These are phyloP conservation scores for Verticillium dahliae DNA, from an alignment of 2,329 filamentous ascomycete species.

Conservation along the genomic window DNA sequence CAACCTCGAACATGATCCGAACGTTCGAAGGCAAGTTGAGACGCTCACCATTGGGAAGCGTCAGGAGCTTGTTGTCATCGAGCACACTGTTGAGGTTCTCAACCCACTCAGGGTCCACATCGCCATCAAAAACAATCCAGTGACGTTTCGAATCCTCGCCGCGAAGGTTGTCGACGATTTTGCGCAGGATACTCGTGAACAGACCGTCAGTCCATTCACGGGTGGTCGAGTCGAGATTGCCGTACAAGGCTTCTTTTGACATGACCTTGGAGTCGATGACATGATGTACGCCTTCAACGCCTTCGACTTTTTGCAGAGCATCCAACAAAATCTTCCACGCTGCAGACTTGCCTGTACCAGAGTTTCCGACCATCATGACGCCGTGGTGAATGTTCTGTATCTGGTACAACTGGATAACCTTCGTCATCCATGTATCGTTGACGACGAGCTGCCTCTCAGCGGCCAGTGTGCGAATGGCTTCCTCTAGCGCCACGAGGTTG, in stretches of 20 bases:
- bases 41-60: constrained; percentile 94
- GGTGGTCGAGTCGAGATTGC: constrained; percentile 91
- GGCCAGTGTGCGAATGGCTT: constrained; percentile 76
- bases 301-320: constrained; percentile 84
- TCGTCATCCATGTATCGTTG: constrained; percentile 94
- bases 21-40: constrained; percentile 91
- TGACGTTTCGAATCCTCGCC: constrained; percentile 95
- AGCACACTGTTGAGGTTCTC: constrained; percentile 99
- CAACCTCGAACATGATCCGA: constrained; percentile 99
- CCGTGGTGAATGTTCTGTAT: constrained; percentile 97
- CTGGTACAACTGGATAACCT: constrained; percentile 93
- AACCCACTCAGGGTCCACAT: constrained; percentile 99
- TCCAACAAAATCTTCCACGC: constrained; percentile 91
- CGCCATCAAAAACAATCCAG: constrained; percentile 99
- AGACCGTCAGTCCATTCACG: constrained; percentile 98
- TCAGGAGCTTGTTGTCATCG: constrained; percentile 97
- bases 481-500: constrained; percentile 70
- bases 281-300: constrained; percentile 88
- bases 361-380: constrained; percentile 99
- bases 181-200: constrained; percentile 94
- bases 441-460: constrained; percentile 81
- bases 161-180: constrained; percentile 97
- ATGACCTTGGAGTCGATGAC: constrained; percentile 99
- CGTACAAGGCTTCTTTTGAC: constrained; percentile 97
- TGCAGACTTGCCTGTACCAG: constrained; percentile 93